phyloP scores from a whole-genome alignment of 352 stramenopile species.

The Pythium aristosporum region DNA sequence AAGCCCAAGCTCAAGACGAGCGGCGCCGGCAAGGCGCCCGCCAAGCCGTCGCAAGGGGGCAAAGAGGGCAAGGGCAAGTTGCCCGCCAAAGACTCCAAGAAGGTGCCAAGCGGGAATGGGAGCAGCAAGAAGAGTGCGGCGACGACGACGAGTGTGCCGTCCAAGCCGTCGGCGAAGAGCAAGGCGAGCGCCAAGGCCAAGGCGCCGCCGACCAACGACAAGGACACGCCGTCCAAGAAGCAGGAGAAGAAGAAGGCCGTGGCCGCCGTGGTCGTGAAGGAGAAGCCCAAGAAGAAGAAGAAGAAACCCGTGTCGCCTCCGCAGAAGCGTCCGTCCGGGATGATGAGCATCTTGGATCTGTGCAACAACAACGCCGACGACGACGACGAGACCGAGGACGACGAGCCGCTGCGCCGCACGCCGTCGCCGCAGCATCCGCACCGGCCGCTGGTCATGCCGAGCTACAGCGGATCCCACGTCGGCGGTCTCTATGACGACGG shows the following conservation, averaged over 20 bases:
- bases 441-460: background rate
- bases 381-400: constrained; percentile 27
- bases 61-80: constrained; percentile 23
- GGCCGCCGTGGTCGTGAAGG: constrained; percentile 4
- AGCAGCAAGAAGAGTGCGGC: background rate
- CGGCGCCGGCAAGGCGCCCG: constrained; percentile 8
- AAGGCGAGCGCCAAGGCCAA: constrained; percentile 21
- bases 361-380: constrained; percentile 54
- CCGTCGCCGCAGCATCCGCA: constrained; percentile 13
- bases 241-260: constrained; percentile 4
- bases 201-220: constrained; percentile 8
- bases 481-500: constrained; percentile 37
- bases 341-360: constrained; percentile 80
- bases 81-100: constrained; percentile 11
- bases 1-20: constrained; percentile 27
- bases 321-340: constrained; percentile 34
- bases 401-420: constrained; percentile 23
- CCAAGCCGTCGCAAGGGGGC: background rate
- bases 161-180: constrained; percentile 6
- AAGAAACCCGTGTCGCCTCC: constrained; percentile 9
- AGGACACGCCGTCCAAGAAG: constrained; percentile 11
- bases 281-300: constrained; percentile 13
- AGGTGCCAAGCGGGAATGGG: constrained; percentile 2
- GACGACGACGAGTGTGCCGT: constrained; percentile 6
- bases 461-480: constrained; percentile 12